phyloP scores from a whole-genome alignment of 768 basidiomycete species.

The Tricholoma matsutake region DNA sequence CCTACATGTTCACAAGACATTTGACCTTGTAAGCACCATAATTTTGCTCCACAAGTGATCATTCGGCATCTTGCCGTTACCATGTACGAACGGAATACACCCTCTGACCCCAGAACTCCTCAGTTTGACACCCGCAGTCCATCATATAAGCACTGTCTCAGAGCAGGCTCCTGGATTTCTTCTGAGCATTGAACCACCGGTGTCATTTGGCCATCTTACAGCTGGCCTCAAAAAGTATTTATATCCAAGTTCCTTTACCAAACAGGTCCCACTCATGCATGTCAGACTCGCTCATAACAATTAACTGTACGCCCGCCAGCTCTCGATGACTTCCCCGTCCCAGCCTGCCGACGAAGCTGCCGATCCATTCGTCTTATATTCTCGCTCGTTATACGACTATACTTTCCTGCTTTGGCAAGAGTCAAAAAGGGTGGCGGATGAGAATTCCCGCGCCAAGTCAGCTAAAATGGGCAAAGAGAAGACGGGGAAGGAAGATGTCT shows the following conservation, averaged over 20 bases:
- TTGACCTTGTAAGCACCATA: background rate
- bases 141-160: background rate
- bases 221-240: slow-evolving; percentile 7
- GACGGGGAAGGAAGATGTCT: slow-evolving; percentile 2
- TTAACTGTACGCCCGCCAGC: slow-evolving; percentile 11
- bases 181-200: background rate
- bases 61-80: background rate
- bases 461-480: background rate
- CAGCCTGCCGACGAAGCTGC: slow-evolving; percentile 19
- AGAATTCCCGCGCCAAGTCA: slow-evolving; percentile 18
- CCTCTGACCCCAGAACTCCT: background rate
- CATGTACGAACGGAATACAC: background rate
- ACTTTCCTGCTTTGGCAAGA: slow-evolving; percentile 68
- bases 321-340: slow-evolving; percentile 14
- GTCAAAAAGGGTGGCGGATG: slow-evolving; percentile 56
- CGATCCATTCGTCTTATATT: slow-evolving; percentile 51
- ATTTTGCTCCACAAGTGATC: background rate
- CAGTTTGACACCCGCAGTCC: background rate
- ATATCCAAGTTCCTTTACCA: slow-evolving; percentile 7
- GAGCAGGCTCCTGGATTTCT: background rate
- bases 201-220: background rate
- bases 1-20: background rate
- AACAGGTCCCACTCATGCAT: slow-evolving; percentile 8
- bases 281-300: slow-evolving; percentile 8
- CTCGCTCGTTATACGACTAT: slow-evolving; percentile 64